Percentiles rank a stretch among this genome's conserved stretches.
Conservation (phyloP, 2,329 filamentous ascomycete genomes). For the Apiospora arundinis region DNA sequence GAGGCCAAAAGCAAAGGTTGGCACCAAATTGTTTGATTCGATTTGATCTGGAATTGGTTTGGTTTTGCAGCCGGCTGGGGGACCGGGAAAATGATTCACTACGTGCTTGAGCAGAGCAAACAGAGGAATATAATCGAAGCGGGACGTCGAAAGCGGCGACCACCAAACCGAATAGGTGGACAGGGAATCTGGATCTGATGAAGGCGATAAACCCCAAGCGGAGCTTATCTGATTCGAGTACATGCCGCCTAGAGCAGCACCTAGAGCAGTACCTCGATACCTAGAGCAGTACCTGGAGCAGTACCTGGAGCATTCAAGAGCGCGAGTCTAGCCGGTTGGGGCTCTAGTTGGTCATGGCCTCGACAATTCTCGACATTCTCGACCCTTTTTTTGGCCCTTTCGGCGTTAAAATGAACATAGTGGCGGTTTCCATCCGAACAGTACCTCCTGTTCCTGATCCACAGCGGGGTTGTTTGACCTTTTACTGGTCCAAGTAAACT, state of each 20-base stretch:
- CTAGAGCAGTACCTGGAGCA: background rate
- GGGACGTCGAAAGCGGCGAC: constrained; percentile 14
- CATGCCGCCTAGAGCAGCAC: background rate
- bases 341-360: constrained; percentile 3
- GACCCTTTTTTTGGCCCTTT: background rate
- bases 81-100: background rate
- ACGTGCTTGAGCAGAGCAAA: constrained; percentile 1
- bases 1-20: background rate
- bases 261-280: too few species aligned
- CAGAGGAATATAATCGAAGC: constrained; percentile 18
- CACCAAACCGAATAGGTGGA: background rate
- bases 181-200: background rate
- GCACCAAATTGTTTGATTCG: background rate
- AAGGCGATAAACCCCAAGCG: constrained; percentile 18
- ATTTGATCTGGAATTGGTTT: too few species aligned
- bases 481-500: background rate
- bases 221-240: constrained; percentile 14
- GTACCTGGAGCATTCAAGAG: background rate
- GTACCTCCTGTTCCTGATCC: background rate
- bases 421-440: background rate
- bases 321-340: background rate
- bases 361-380: too few species aligned
- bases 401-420: background rate
- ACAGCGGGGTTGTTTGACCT: constrained; percentile 5
- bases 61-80: constrained; percentile 3